Conservation (phyloP, 2,329 filamentous ascomycete genomes). For the Sarocladiaceae sp. region DNA sequence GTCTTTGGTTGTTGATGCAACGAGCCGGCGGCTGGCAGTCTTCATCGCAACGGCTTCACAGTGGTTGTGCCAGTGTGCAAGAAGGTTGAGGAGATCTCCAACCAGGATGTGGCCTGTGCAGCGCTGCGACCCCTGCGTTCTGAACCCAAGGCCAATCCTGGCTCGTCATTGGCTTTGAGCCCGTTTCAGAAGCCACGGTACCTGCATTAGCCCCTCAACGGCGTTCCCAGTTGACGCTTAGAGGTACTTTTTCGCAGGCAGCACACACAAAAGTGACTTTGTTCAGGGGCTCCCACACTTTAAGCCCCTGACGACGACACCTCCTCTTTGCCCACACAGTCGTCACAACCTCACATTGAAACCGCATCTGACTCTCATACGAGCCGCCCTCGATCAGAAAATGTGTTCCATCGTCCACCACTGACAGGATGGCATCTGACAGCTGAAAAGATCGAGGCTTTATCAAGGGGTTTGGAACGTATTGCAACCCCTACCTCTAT, state of each 20-base stretch:
- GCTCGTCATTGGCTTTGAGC: neutral
- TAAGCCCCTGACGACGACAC: neutral
- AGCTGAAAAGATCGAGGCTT: neutral
- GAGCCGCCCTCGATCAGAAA: neutral
- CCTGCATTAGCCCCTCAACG: conserved; percentile 9
- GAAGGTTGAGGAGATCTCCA: conserved; percentile 3
- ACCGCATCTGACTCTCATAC: neutral
- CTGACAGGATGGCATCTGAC: conserved; percentile 1
- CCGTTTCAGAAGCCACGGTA: conserved; percentile 6
- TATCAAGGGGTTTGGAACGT: neutral
- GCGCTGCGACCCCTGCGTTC: neutral
- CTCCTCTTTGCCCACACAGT: neutral
- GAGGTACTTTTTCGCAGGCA: too few species aligned
- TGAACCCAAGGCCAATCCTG: neutral
- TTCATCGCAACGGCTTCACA: too few species aligned
- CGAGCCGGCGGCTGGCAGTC: neutral
- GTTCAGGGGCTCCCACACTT: conserved; percentile 5
- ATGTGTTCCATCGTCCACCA: neutral
- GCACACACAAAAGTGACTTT: conserved; percentile 3
- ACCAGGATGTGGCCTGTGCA: conserved; percentile 5
- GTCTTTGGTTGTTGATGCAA: neutral
- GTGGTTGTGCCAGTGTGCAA: too few species aligned
- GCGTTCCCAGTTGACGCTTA: neutral
- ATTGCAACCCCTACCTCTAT: neutral
- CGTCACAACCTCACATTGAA: neutral